Conservation (phyloP, 192 early-diverging fungal species). For the Chytriomyces sp. region DNA sequence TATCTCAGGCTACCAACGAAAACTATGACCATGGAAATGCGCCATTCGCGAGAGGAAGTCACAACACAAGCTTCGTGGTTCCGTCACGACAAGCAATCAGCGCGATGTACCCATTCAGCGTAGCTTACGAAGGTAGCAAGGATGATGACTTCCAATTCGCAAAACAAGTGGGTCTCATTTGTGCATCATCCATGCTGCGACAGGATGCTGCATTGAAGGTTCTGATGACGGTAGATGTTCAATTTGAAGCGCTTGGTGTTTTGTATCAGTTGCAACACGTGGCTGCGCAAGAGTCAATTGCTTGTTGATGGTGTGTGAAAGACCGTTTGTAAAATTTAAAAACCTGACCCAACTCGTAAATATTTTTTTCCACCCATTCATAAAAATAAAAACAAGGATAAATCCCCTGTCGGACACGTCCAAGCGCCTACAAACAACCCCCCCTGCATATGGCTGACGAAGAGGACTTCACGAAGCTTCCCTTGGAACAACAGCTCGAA, state of each 20-base stretch:
- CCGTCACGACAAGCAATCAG: background rate
- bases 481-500: constrained; percentile 75
- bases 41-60: background rate
- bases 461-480: constrained; percentile 79
- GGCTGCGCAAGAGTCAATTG: too few relatives aligned
- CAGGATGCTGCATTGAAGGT: background rate
- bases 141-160: background rate
- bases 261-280: background rate
- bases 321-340: too few relatives aligned
- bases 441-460: constrained; percentile 38
- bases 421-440: too few relatives aligned
- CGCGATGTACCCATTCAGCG: background rate
- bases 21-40: background rate
- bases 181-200: background rate
- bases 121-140: background rate
- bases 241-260: background rate
- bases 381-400: too few relatives aligned
- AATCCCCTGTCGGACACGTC: too few relatives aligned
- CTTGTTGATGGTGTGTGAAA: too few relatives aligned
- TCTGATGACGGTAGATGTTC: background rate
- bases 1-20: background rate
- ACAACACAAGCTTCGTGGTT: background rate
- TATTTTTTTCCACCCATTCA: too few relatives aligned
- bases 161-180: background rate
- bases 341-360: too few relatives aligned